Percentiles rank a stretch among this genome's conserved stretches.
These are phyloP conservation scores for Gentiana dahurica DNA, from an alignment of 257 asterid genomes.

Conservation along the genomic window DNA sequence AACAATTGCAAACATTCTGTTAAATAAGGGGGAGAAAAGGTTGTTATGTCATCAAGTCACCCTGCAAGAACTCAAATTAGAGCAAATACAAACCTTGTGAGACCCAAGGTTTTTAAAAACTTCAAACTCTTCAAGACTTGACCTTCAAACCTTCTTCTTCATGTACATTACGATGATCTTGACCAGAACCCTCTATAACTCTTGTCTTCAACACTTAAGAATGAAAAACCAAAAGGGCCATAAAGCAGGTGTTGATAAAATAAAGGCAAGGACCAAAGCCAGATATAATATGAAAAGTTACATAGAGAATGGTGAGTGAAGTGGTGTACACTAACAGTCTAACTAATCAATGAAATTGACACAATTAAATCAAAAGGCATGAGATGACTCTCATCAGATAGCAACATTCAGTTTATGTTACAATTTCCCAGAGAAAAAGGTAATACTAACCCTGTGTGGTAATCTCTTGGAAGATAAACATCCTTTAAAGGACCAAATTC, in stretches of 20 bases:
- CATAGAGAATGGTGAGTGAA: no score
- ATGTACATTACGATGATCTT: conserved; percentile 45
- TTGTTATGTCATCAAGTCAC: conserved; percentile 5
- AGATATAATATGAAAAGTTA: background rate
- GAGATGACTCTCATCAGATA: background rate
- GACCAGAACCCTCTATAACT: conserved; percentile 39
- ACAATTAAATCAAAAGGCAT: background rate
- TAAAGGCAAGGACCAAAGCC: conserved; percentile 2
- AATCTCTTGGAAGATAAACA: conserved; percentile 50
- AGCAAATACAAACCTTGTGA: conserved; percentile 30
- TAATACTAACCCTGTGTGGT: conserved; percentile 43
- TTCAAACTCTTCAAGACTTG: conserved; percentile 37
- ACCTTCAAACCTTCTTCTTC: conserved; percentile 50
- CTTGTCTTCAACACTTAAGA: conserved; percentile 52
- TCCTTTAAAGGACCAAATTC: conserved; percentile 69
- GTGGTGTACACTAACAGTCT: no score
- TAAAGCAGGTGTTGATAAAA: conserved; percentile 15
- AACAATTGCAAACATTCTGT: no score
- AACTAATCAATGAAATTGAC: no score
- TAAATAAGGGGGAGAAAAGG: no score
- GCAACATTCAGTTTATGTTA: background rate
- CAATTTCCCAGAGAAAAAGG: no score
- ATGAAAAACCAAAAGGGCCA: conserved; percentile 17
- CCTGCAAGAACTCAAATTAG: conserved; percentile 12
- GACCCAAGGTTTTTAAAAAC: conserved; percentile 28